phyloP scores from a whole-genome alignment of 2,329 filamentous ascomycete species.

The Claviceps africana region DNA sequence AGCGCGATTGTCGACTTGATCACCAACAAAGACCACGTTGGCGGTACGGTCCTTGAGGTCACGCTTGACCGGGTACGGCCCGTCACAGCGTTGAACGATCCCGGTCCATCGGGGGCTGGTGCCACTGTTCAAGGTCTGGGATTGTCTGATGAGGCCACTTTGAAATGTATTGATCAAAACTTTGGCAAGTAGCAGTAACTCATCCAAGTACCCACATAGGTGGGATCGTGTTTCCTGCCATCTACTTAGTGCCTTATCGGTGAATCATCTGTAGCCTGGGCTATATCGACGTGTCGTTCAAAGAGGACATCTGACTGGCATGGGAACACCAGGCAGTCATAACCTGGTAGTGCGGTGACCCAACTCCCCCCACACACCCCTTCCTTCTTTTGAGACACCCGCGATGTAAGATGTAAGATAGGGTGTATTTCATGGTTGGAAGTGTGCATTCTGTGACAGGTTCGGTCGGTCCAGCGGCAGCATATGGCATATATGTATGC shows the following conservation, averaged over 20 bases:
- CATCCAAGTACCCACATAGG: background rate
- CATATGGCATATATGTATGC: background rate
- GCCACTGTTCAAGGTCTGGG: background rate
- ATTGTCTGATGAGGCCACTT: background rate
- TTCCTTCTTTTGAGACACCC: too few relatives aligned
- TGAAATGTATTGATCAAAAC: background rate
- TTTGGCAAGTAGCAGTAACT: conserved; percentile 2
- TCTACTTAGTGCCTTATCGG: background rate
- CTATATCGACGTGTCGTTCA: background rate
- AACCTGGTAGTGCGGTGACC: too few relatives aligned
- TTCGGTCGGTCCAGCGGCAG: too few relatives aligned
- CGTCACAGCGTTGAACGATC: conserved; percentile 5
- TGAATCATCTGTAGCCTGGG: background rate
- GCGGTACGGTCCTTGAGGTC: conserved; percentile 9
- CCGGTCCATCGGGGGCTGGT: conserved; percentile 3
- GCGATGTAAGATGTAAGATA: too few relatives aligned
- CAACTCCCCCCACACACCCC: too few relatives aligned
- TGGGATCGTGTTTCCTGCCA: background rate
- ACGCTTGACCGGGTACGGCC: conserved; percentile 3
- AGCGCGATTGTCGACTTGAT: conserved; percentile 21
- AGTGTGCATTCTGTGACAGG: too few relatives aligned
- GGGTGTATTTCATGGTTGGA: too few relatives aligned
- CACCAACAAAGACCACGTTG: conserved; percentile 15
- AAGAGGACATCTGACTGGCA: background rate
- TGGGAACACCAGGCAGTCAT: too few relatives aligned